Conservation (phyloP, 148 eudicot species). For the Rhododendron henanense region DNA sequence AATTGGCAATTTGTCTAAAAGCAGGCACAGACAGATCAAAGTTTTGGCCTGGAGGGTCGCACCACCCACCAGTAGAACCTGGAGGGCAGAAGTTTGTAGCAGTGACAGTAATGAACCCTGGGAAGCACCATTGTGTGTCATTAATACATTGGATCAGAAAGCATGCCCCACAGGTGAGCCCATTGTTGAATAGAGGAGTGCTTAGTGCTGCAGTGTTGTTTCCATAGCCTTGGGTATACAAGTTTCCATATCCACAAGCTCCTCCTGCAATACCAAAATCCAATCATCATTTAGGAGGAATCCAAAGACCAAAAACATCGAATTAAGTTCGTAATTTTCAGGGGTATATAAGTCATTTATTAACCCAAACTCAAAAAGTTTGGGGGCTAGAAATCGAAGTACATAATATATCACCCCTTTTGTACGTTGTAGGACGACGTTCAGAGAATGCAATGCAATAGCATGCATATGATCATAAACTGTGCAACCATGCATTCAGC, state of each 20-base stretch:
- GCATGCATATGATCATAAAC: background rate
- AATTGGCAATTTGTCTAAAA: conserved; percentile 34
- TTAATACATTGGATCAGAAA: conserved; percentile 26
- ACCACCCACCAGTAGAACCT: conserved; percentile 36
- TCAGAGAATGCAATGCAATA: background rate
- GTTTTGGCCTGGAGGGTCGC: conserved; percentile 42
- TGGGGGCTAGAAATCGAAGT: background rate
- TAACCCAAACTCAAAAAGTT: background rate
- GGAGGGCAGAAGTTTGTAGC: conserved; percentile 53
- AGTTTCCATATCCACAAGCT: conserved; percentile 46
- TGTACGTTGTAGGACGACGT: background rate
- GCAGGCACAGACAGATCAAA: conserved; percentile 49
- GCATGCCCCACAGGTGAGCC: conserved; percentile 38
- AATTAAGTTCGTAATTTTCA: background rate
- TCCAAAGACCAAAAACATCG: background rate
- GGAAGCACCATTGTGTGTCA: conserved; percentile 35
- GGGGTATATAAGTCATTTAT: no score
- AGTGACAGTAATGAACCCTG: conserved; percentile 28
- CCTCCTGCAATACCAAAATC: conserved; percentile 28
- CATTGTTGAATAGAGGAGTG: conserved; percentile 40
- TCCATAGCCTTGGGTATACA: conserved; percentile 41
- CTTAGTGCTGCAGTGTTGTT: conserved; percentile 45
- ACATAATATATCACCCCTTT: background rate
- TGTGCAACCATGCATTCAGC: background rate
- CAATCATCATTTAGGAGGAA: background rate